Evolutionary conservation across 768 basidiomycete genomes (phyloP).

Genomic region (Leccinum aurantiacum): DNA sequence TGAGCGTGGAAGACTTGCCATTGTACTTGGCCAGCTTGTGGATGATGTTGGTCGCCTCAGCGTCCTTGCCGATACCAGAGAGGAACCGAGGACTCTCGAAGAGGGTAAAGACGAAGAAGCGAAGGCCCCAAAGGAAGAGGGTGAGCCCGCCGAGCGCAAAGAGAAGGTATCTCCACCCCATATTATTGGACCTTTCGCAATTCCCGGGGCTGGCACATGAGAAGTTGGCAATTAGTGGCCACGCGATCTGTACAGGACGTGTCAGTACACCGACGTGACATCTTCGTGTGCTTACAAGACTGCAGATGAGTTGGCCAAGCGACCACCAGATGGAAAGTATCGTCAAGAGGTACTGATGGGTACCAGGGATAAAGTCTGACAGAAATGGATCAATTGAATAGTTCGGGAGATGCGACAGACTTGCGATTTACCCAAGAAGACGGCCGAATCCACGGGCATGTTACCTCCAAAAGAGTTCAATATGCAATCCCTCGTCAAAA

Average conservation of each 20-base stretch:
- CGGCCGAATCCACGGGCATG: slow-evolving; percentile 53
- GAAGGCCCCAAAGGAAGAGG: slow-evolving; percentile 51
- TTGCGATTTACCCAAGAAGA: slow-evolving; percentile 43
- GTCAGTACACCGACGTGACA: neutral
- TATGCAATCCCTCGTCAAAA: neutral
- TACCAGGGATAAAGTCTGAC: slow-evolving; percentile 50
- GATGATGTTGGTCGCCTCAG: slow-evolving; percentile 48
- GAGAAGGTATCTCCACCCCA: slow-evolving; percentile 65
- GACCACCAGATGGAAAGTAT: slow-evolving; percentile 61
- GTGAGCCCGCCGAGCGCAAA: slow-evolving; percentile 53
- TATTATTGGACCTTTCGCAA: slow-evolving; percentile 48
- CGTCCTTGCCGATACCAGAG: slow-evolving; percentile 52
- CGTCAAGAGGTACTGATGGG: slow-evolving; percentile 59
- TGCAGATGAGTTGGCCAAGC: slow-evolving; percentile 52
- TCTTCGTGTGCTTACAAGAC: slow-evolving; percentile 36
- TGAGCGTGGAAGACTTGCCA: slow-evolving; percentile 41
- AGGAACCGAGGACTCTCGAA: slow-evolving; percentile 61
- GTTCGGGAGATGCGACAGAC: neutral
- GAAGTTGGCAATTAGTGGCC: slow-evolving; percentile 58
- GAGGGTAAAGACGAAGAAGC: slow-evolving; percentile 53
- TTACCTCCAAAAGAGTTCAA: slow-evolving; percentile 37
- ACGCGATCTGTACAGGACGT: slow-evolving; percentile 49
- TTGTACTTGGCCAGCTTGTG: slow-evolving; percentile 53
- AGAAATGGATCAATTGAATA: slow-evolving; percentile 9
- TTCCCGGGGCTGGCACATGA: slow-evolving; percentile 41